Percentiles rank a stretch among this genome's conserved stretches.
Conservation (phyloP, 179 eudicot genomes). For the Beta lomatogona region DNA sequence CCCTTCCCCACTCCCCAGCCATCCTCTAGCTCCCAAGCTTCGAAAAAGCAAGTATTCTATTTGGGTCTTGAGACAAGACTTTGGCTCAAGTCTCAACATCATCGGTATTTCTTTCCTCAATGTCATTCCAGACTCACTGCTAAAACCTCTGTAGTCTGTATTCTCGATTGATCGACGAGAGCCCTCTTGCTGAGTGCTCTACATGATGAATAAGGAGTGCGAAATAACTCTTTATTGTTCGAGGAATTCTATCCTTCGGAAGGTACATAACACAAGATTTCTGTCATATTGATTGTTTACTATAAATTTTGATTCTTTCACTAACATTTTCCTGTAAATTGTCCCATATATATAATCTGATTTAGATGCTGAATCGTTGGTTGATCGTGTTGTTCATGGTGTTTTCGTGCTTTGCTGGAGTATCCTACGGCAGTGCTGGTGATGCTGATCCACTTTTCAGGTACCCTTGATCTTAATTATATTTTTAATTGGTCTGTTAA, state of each 20-base stretch:
- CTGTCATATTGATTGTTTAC: neutral
- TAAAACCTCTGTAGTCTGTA: too few relatives aligned
- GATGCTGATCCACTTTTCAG: constrained; percentile 77
- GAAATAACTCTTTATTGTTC: too few relatives aligned
- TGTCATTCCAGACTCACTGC: neutral
- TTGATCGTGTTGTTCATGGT: constrained; percentile 43
- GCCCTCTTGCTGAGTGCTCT: too few relatives aligned
- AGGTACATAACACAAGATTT: neutral
- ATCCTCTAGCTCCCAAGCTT: too few relatives aligned
- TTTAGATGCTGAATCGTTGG: constrained; percentile 52
- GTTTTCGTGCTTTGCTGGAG: constrained; percentile 36
- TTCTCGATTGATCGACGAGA: too few relatives aligned
- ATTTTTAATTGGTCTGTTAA: neutral
- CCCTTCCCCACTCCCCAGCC: too few relatives aligned
- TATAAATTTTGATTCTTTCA: neutral
- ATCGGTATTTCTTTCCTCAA: neutral
- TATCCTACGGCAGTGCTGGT: constrained; percentile 66
- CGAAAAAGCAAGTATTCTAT: too few relatives aligned
- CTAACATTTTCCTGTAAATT: neutral
- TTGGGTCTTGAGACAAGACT: too few relatives aligned
- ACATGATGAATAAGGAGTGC: too few relatives aligned
- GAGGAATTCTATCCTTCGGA: too few relatives aligned
- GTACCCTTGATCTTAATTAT: constrained; percentile 34
- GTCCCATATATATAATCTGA: too few relatives aligned
- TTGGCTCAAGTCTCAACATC: too few relatives aligned